Base-by-base conservation (phyloP, 495 filamentous ascomycete species). In the Lichenothelia convexa region DNA sequence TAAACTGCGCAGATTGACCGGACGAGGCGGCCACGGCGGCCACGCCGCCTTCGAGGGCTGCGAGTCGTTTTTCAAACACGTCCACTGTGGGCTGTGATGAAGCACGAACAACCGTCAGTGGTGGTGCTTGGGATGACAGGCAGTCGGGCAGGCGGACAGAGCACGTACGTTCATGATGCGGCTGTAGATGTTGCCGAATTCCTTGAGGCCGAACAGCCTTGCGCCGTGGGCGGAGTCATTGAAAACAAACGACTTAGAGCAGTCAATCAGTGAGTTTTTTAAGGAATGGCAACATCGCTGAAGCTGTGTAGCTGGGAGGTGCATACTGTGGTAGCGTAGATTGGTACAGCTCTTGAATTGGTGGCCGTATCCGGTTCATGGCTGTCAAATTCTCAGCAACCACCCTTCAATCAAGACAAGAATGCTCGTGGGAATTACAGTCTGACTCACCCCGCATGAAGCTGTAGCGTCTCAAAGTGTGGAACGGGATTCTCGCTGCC, bases 141-240 rank as follows among this genome's bases (percentile, higher is more conserved):
- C n/a, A n/a, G n/a, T n/a, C n/a, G n/a, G n/a, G n/a, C 9, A 2
- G 24, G 24, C 7, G 24, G 24, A 13, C 1, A 2, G 24, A 29
- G 15, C 9, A 47, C 58, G 35, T 55, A 73, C 70, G 56, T 97
- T 97, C 84, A 91, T 92, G 47, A 97, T 89, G 39, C 89, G 78
- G 49, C 77, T 84, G 67, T 97, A 97, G 61, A 97, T 94, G 59
- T 97, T 94, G 54, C 87, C 91, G 54, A 91, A 87, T 57, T 94
- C 87, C 56, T 94, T 92, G 60, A 97, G 83, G 46, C 83, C 83
- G 53, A 97, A 97, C 18, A 97, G 76, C 50, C 87, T 75, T 35
- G 91, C 91, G 44, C 85, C 89, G 56, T 95, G 89, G 34, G 86
- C 89, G 23, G 83, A 92, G 63, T 94, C 83, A 70, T 95, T 84